These are phyloP conservation scores for Septoria linicola DNA, from an alignment of 2,329 filamentous ascomycete genomes.

Conservation along the genomic window DNA sequence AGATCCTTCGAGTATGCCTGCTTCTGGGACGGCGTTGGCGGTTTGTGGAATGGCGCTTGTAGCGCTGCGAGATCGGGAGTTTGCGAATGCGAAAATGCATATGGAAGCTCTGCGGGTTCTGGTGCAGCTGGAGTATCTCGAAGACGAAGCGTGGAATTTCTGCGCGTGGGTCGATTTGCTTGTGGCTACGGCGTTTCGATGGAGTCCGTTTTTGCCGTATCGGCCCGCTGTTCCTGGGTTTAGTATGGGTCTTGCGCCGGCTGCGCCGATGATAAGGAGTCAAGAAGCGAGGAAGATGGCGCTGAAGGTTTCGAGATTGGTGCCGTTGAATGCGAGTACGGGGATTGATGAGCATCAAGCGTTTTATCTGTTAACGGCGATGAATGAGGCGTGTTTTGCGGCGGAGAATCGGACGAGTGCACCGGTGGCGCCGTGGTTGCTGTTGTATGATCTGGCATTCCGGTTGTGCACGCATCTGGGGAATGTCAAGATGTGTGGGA, in stretches of 20 bases:
- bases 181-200: constrained; percentile 4
- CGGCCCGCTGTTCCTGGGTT: background rate
- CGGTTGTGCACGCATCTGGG: background rate
- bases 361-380: constrained; percentile 1
- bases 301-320: constrained; percentile 2
- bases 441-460: constrained; percentile 7
- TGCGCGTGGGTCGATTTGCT: constrained; percentile 11
- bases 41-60: constrained; percentile 12
- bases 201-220: constrained; percentile 12
- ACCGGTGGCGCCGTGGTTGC: background rate
- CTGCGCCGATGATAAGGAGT: background rate
- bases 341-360: background rate
- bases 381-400: constrained; percentile 8
- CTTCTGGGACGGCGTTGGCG: constrained; percentile 1
- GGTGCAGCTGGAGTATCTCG: background rate
- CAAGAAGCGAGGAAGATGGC: constrained; percentile 10
- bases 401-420: constrained; percentile 1
- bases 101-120: constrained; percentile 6
- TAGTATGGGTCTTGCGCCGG: background rate
- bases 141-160: constrained; percentile 2
- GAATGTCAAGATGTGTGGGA: background rate
- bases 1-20: background rate
- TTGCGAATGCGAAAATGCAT: constrained; percentile 3
- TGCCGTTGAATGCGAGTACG: background rate
- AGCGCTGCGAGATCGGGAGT: constrained; percentile 7